Conservation (phyloP, 495 filamentous ascomycete genomes). For the Friedmanniomyces endolithicus region DNA sequence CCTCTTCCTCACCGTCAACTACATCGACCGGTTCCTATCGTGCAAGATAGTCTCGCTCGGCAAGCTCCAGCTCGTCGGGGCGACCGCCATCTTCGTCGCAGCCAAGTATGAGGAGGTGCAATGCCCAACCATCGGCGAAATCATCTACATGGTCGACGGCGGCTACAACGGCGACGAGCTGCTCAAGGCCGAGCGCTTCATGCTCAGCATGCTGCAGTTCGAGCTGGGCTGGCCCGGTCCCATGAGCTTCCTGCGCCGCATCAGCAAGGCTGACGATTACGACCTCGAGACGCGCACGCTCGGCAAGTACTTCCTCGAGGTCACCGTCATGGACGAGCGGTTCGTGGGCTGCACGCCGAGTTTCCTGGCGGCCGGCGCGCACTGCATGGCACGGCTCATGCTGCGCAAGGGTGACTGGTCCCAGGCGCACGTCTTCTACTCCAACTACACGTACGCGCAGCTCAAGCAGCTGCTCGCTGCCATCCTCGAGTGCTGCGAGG, state of each 20-base stretch:
- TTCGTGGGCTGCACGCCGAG: slow-evolving; percentile 86
- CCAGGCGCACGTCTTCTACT: slow-evolving; percentile 74
- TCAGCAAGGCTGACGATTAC: slow-evolving; percentile 98
- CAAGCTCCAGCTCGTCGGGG: slow-evolving; percentile 91
- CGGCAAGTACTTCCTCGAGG: slow-evolving; percentile 94
- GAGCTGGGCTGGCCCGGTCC: slow-evolving; percentile 94
- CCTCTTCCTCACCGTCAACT: slow-evolving; percentile 84
- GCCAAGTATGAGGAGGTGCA: slow-evolving; percentile 99
- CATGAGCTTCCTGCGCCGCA: slow-evolving; percentile 91
- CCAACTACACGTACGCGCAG: slow-evolving; percentile 79
- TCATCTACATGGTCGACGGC: slow-evolving; percentile 95
- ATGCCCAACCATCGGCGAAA: slow-evolving; percentile 84
- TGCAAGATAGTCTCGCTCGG: slow-evolving; percentile 86
- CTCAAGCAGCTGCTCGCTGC: slow-evolving; percentile 60
- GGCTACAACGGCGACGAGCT: slow-evolving; percentile 85
- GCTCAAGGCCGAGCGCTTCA: slow-evolving; percentile 93
- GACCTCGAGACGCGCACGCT: slow-evolving; percentile 89
- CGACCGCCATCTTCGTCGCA: slow-evolving; percentile 88
- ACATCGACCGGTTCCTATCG: slow-evolving; percentile 92
- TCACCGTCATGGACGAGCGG: slow-evolving; percentile 95
- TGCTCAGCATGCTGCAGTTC: slow-evolving; percentile 90
- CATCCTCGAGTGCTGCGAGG: slow-evolving; percentile 77
- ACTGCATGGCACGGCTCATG: slow-evolving; percentile 84
- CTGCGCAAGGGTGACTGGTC: slow-evolving; percentile 83
- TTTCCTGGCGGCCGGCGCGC: slow-evolving; percentile 81